Percentiles rank a stretch among this genome's conserved stretches.
Evolutionary conservation across 208 protist genomes (phyloP).

Genomic region (Kentomonas sorsogonicus): DNA sequence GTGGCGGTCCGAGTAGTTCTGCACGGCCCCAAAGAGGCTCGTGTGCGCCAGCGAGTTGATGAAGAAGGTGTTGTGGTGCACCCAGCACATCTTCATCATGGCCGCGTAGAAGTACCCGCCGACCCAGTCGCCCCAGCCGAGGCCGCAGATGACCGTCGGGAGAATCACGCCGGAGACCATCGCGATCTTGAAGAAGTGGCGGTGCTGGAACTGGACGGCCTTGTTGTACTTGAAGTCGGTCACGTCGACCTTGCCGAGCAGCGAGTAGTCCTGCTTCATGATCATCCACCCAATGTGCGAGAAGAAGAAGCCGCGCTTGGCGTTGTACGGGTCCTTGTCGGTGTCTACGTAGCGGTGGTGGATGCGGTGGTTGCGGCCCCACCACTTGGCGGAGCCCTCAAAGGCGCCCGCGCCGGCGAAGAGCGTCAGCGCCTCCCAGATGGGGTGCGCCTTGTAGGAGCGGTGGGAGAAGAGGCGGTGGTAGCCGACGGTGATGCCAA

Average conservation of each 20-base stretch:
- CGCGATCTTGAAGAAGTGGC: constrained; percentile 77
- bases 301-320: constrained; percentile 83
- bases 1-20: constrained; percentile 81
- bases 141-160: constrained; percentile 75
- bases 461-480: constrained; percentile 90
- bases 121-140: constrained; percentile 80
- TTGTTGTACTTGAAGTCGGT: constrained; percentile 81
- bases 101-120: constrained; percentile 85
- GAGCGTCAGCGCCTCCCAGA: constrained; percentile 66
- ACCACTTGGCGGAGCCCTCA: constrained; percentile 89
- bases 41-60: constrained; percentile 91
- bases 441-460: constrained; percentile 52
- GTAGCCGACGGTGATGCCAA: constrained; percentile 88
- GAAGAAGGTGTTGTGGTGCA: constrained; percentile 90
- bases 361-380: constrained; percentile 88
- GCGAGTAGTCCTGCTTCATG: constrained; percentile 86
- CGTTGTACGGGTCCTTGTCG: constrained; percentile 89
- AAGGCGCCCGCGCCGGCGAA: constrained; percentile 82
- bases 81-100: constrained; percentile 67
- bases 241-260: constrained; percentile 78
- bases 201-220: constrained; percentile 84
- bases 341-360: constrained; percentile 91
- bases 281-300: constrained; percentile 92
- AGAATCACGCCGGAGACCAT: constrained; percentile 82
- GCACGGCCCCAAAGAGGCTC: constrained; percentile 49